Conservation (phyloP, 352 stramenopile species). For the Globisporangium rhizosaccharum region DNA sequence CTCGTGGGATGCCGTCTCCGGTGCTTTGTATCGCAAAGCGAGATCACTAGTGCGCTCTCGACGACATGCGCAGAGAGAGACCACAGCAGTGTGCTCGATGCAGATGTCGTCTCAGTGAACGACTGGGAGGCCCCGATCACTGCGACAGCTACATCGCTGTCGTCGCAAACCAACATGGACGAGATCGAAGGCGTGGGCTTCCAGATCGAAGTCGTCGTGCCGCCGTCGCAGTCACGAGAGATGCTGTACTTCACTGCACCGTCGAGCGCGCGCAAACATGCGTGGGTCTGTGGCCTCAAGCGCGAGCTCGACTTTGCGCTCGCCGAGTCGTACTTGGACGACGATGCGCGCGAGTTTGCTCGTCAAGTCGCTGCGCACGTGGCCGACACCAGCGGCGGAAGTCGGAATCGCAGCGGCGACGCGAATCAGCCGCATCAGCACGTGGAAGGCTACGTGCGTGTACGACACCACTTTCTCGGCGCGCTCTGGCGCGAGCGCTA, state of each 20-base stretch:
- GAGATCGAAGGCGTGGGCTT: conserved; percentile 32
- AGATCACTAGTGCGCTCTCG: background rate
- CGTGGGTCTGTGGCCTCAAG: conserved; percentile 52
- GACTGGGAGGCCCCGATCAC: conserved; percentile 31
- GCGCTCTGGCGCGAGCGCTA: conserved; percentile 52
- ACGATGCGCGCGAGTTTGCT: conserved; percentile 47
- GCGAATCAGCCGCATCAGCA: background rate
- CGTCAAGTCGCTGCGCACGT: conserved; percentile 43
- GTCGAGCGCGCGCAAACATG: conserved; percentile 25
- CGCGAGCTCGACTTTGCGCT: conserved; percentile 56
- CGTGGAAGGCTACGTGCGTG: conserved; percentile 33
- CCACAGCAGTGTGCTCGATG: conserved; percentile 15
- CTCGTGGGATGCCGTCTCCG: conserved; percentile 28
- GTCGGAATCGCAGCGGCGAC: background rate
- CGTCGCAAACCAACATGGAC: background rate
- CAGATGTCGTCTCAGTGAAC: conserved; percentile 31
- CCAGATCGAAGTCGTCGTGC: conserved; percentile 22
- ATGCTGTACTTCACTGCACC: conserved; percentile 34
- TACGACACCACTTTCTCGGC: conserved; percentile 40
- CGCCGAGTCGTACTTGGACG: conserved; percentile 50
- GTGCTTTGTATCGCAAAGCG: conserved; percentile 20
- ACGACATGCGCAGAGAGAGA: background rate
- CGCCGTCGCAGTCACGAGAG: conserved; percentile 8
- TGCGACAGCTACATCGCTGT: background rate
- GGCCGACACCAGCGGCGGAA: conserved; percentile 4